Evolutionary conservation across 768 basidiomycete genomes (phyloP), one percentile per base, ranked within the genome.

Genomic region (Mycena venus): DNA sequence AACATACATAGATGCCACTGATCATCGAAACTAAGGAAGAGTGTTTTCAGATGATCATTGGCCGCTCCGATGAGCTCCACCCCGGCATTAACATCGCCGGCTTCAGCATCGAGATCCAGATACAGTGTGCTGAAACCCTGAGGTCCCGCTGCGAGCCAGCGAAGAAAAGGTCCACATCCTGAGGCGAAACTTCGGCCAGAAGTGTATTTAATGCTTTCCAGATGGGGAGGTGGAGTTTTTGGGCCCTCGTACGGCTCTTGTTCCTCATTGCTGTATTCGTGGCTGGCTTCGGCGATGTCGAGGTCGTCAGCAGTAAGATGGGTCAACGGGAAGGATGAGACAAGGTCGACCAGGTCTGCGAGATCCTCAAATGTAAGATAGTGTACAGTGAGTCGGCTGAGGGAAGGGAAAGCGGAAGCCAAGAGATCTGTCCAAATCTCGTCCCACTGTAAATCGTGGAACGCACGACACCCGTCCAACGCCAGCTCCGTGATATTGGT

Each of bases 331-430:
- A 73, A 76, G 29, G 72, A 42, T 31, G 63, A 69, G 14, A 76
- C 72, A 15, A 76, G 64, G 42, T 76, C 68, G 25, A 76, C 75
- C n/a, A 76, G 34, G 40, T 76, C 42, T 19, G 72, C 34, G 14
- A 73, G 63, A 25, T 56, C 59, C 32, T 73, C 64, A n/a, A 76
- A 76, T 9, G 17, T 42, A 21, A 70, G 49, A 38, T 73, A 58
- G n/a, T 36, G 42, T 3, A 73, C 32, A 15, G 59, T 73, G 6
- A 76, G 68, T 17, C 44, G 44, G 25, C 29, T 51, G 36, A 73
- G 38, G 40, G 68, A 69, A n/a, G 72, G 49, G 21, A 73, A 42
- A 4, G 72, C 71, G 15, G 47, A 6, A 25, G 63, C 72, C 10
- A 76, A 68, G 31, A 66, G 63, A 49, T 70, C 64, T 2, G 75